Base-by-base conservation (phyloP, 345 rosid genomes). In the Erucastrum elatum region DNA sequence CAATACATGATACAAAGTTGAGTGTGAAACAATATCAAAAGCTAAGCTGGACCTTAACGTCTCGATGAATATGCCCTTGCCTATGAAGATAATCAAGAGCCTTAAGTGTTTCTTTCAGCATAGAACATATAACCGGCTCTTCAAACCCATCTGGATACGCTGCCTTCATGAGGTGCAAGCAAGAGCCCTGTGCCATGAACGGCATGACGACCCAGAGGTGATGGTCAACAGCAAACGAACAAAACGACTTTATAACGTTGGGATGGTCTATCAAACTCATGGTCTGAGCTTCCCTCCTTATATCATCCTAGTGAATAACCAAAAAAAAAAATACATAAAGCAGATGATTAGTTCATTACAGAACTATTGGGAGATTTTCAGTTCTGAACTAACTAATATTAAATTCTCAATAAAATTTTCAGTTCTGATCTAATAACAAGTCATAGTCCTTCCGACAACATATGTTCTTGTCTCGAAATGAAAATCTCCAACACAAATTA, bases 171-270 rank as follows among this genome's bases (percentile, higher is more conserved):
- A 95, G 91, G 81, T 95, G 99, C 77, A 93, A 94, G 71, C 97
- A 95, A 26, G 99, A 95, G 10, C 99, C 99, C 16, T 97, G 98
- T 30, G 98, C 84, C 99, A 95, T 95, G 83, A 80, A 95, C 34
- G 99, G 99, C 99, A 95, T 95, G 49, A 93, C 96, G 59, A 93
- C 93, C 99, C 99, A 95, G 12, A 95, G 82, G 77, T 84, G 87
- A 80, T 91, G 99, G 60, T 87, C 98, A 64, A 80, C 89, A 41
- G 90, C 90, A 83, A 95, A 95, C 4, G 97, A 95, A 80, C 98
- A 95, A 77, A 87, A 90, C 8, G 99, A 90, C 55, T 81, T 89
- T 30, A 93, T 89, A 67, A 90, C 94, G 70, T 96, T 96, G 12
- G 94, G 97, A 88, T 96, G 99, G 76, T 96, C 97, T 66, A 96